phyloP scores from a whole-genome alignment of 441 rosid species.

The Populus hybrid region DNA sequence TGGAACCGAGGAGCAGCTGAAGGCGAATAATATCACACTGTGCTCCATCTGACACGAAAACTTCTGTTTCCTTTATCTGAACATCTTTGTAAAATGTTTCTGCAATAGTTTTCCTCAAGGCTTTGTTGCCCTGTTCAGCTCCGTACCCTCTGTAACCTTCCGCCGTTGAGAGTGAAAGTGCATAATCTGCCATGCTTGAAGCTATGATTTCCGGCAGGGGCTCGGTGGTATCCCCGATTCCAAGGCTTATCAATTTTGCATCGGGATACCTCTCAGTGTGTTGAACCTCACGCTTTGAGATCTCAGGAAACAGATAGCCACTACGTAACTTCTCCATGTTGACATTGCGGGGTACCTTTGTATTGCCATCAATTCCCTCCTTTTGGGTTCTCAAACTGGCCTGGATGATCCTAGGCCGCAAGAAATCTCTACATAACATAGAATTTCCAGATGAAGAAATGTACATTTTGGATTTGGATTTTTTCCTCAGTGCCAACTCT shows the following conservation, averaged over 20 bases:
- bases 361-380: conserved; percentile 40
- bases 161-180: conserved; percentile 49
- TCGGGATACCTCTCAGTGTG: conserved; percentile 58
- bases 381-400: conserved; percentile 42
- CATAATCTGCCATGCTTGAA: conserved; percentile 62
- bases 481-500: background rate
- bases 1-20: conserved; percentile 73
- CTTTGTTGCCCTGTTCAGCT: conserved; percentile 67
- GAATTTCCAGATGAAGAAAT: conserved; percentile 24
- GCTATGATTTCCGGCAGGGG: conserved; percentile 61
- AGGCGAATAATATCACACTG: conserved; percentile 84
- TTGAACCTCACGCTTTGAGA: conserved; percentile 51
- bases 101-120: conserved; percentile 59
- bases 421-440: conserved; percentile 24
- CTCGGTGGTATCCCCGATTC: conserved; percentile 72
- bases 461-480: conserved; percentile 26
- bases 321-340: conserved; percentile 67
- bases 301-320: conserved; percentile 83
- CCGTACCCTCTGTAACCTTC: conserved; percentile 58
- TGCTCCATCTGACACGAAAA: conserved; percentile 86
- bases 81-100: conserved; percentile 50
- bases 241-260: conserved; percentile 68
- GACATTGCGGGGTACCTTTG: conserved; percentile 59
- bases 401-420: conserved; percentile 33
- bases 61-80: conserved; percentile 48